Percentiles rank a stretch among this genome's conserved stretches.
These are phyloP conservation scores for Penicillium silybi DNA, from an alignment of 495 filamentous ascomycete species.

Conservation along the genomic window DNA sequence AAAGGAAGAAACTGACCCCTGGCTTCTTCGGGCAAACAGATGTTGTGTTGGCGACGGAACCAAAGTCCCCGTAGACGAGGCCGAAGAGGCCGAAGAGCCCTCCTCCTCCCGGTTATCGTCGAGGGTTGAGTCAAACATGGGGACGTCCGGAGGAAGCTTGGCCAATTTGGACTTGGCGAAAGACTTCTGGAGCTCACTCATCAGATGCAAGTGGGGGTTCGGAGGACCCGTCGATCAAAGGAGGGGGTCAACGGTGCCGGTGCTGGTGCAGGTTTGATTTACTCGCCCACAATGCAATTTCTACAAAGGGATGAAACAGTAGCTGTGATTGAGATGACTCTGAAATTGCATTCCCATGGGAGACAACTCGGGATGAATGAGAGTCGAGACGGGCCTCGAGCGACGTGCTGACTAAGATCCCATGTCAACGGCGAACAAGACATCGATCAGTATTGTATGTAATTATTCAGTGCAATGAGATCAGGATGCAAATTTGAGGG, in stretches of 20 bases:
- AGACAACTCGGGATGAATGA: not conserved
- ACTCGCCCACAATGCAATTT: not conserved
- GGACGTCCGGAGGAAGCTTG: slow-evolving; percentile 54
- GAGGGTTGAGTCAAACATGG: slow-evolving; percentile 35
- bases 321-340: not conserved
- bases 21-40: slow-evolving; percentile 62
- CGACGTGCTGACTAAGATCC: not conserved
- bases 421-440: not conserved
- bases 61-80: slow-evolving; percentile 85
- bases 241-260: not conserved
- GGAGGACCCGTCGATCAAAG: not conserved
- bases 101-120: slow-evolving; percentile 50
- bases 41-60: slow-evolving; percentile 73
- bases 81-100: slow-evolving; percentile 66
- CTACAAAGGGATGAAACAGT: not conserved
- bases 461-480: no score
- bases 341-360: not conserved
- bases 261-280: not conserved
- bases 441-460: not conserved
- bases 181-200: slow-evolving; percentile 84
- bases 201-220: slow-evolving; percentile 24
- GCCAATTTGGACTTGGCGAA: slow-evolving; percentile 78
- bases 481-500: no score
- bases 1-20: slow-evolving; percentile 45
- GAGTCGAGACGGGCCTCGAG: not conserved